A percentile compares a stretch with the other conserved stretches of the same genome.
phyloP scores from a whole-genome alignment of 345 rosid species.

The Passiflora organensis region DNA sequence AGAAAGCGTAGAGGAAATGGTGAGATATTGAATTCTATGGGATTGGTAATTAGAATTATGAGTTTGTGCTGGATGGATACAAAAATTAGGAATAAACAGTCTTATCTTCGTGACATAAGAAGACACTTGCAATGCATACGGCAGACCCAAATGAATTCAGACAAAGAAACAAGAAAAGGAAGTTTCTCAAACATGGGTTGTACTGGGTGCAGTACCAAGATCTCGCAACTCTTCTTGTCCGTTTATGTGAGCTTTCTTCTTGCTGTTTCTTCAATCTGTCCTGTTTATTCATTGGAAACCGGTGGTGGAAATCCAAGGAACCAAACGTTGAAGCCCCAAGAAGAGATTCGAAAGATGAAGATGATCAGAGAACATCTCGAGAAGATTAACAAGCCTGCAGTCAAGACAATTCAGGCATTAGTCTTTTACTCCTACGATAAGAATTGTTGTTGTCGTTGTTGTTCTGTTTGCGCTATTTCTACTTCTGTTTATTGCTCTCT shows the following conservation, averaged over 20 bases:
- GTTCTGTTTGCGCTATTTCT: too few species aligned
- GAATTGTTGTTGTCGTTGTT: too few species aligned
- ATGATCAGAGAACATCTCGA: slow-evolving; percentile 51
- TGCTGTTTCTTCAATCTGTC: slow-evolving; percentile 38
- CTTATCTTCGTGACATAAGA: slow-evolving; percentile 45
- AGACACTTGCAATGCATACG: slow-evolving; percentile 43
- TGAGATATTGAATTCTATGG: slow-evolving; percentile 28
- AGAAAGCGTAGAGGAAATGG: slow-evolving; percentile 28
- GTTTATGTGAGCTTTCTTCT: slow-evolving; percentile 39
- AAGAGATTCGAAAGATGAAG: slow-evolving; percentile 55
- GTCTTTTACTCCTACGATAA: too few species aligned
- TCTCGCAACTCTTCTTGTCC: slow-evolving; percentile 28
- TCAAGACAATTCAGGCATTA: slow-evolving; percentile 86
- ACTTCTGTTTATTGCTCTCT: slow-evolving; percentile 17
- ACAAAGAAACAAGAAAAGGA: slow-evolving; percentile 18
- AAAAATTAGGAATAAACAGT: slow-evolving; percentile 47
- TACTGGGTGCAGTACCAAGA: slow-evolving; percentile 22
- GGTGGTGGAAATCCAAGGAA: slow-evolving; percentile 28
- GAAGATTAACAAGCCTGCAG: slow-evolving; percentile 84
- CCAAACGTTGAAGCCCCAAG: slow-evolving; percentile 57
- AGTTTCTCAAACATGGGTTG: slow-evolving; percentile 37
- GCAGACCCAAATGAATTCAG: slow-evolving; percentile 7
- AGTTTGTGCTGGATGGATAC: slow-evolving; percentile 37
- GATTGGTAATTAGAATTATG: slow-evolving; percentile 30
- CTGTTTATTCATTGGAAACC: slow-evolving; percentile 39